Evolutionary conservation across 2,329 filamentous ascomycete species (phyloP), one percentile per base, ranked within the genome.

Genomic region (Talaromyces pinophilus): DNA sequence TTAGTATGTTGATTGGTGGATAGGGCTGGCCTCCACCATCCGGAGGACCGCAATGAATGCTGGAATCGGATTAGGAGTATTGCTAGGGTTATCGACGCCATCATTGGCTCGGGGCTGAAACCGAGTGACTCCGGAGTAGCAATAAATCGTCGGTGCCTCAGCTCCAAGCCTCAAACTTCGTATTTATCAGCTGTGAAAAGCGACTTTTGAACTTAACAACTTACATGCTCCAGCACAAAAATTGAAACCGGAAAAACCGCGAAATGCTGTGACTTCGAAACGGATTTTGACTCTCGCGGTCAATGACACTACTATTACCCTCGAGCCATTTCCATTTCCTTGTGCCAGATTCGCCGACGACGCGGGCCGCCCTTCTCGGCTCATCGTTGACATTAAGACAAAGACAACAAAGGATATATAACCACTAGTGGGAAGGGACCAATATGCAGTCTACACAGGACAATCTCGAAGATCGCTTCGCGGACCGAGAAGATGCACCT

Each of bases 401-500:
- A 38, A 40, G 59, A 33, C 59, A 13, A 63, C 50, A 46, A 38
- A 44, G 38, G 8, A 19, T 55, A 55, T 55, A 55, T 55, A 55
- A 2, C 4, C 8, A 5, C 13, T 10, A 54, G 50, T 19, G 8
- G 54, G 11, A 38, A 35, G 54, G 30, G 50, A 22, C 17, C 30
- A 50, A n/a, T 15, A 67, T 67, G 65, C 61, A 63, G 40, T n/a
- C 33, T 19, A 13, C 38, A 22, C 8, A 28, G 28, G n/a, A 59
- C n/a, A 63, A 59, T 38, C 11, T 8, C 54, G 65, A 63, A 63
- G 68, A 67, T 62, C 67, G 73, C 46, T 70, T 69, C 67, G 74
- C 75, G 67, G 76, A 78, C 62, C 64, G 65, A 46, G 70, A 71
- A 67, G 69, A 71, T 69, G 76, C 69, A 11, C 77, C 76, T 22